Conservation (phyloP, 257 asterid species). For the Cynanchum wilfordii region DNA sequence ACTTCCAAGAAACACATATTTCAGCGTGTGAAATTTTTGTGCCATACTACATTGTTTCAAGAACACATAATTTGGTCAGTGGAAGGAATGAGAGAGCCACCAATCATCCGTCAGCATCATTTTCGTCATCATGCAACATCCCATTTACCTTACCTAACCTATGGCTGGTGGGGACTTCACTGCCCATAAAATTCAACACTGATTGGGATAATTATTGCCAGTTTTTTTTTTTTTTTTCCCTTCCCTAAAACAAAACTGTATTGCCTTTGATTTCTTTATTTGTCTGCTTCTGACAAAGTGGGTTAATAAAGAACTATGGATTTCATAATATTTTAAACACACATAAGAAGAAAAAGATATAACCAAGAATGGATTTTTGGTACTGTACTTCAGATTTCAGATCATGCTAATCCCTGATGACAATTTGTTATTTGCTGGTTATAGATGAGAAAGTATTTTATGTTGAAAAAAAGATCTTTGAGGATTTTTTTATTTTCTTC, state of each 20-base stretch:
- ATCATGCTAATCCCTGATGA: constrained; percentile 13
- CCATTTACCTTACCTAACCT: constrained; percentile 25
- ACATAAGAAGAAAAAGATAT: background rate
- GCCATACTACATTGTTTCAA: constrained; percentile 18
- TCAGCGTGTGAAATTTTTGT: background rate
- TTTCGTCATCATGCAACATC: constrained; percentile 20
- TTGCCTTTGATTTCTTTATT: background rate
- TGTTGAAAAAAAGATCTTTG: background rate
- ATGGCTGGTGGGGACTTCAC: constrained; percentile 34
- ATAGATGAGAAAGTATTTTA: too few relatives aligned
- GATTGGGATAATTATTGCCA: constrained; percentile 14
- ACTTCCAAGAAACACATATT: background rate
- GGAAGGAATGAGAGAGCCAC: background rate
- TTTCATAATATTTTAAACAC: background rate
- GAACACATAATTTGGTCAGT: background rate
- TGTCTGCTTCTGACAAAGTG: background rate
- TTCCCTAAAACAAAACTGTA: constrained; percentile 2
- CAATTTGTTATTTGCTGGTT: constrained; percentile 14
- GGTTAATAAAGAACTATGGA: background rate
- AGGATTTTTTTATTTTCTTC: too few relatives aligned
- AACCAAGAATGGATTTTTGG: background rate
- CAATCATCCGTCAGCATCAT: constrained; percentile 26
- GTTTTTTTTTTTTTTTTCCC: constrained; percentile 4
- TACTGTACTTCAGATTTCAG: constrained; percentile 1
- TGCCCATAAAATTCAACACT: constrained; percentile 10